These are phyloP conservation scores for Kwoniella mangroviensis DNA, from an alignment of 768 basidiomycete genomes.

Conservation along the genomic window DNA sequence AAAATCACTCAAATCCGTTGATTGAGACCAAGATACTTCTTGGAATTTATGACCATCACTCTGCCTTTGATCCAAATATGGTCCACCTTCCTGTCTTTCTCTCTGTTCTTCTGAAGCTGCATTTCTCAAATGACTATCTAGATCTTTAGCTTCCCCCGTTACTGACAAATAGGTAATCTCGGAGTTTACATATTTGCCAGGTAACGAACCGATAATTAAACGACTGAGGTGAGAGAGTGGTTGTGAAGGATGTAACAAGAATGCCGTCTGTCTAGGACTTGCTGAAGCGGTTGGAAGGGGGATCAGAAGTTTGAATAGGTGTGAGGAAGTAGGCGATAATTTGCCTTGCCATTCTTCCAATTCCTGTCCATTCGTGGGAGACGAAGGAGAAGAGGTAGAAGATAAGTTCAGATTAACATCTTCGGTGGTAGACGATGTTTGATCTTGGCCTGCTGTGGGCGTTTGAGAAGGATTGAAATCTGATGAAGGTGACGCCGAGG, in stretches of 20 bases:
- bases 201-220: constrained; percentile 63
- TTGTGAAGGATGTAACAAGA: constrained; percentile 72
- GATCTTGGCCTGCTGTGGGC: constrained; percentile 33
- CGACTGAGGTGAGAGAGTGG: constrained; percentile 69
- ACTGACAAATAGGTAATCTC: constrained; percentile 55
- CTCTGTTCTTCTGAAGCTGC: constrained; percentile 18
- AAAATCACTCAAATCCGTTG: constrained; percentile 71
- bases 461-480: constrained; percentile 49
- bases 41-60: constrained; percentile 41
- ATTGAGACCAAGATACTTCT: constrained; percentile 66
- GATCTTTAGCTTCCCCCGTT: constrained; percentile 47
- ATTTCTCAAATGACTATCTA: constrained; percentile 45
- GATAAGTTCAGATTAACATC: not conserved
- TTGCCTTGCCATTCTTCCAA: constrained; percentile 61
- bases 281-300: constrained; percentile 60
- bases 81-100: constrained; percentile 56
- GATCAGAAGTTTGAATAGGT: constrained; percentile 70
- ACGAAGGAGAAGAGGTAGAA: not conserved
- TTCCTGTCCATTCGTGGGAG: not conserved
- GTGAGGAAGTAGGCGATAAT: constrained; percentile 67
- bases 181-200: constrained; percentile 36
- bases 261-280: constrained; percentile 61
- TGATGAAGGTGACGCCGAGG: constrained; percentile 38
- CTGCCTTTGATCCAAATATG: constrained; percentile 41
- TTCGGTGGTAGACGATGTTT: not conserved